Conservation (phyloP, 257 asterid species). For the Leonotis leonurus region DNA sequence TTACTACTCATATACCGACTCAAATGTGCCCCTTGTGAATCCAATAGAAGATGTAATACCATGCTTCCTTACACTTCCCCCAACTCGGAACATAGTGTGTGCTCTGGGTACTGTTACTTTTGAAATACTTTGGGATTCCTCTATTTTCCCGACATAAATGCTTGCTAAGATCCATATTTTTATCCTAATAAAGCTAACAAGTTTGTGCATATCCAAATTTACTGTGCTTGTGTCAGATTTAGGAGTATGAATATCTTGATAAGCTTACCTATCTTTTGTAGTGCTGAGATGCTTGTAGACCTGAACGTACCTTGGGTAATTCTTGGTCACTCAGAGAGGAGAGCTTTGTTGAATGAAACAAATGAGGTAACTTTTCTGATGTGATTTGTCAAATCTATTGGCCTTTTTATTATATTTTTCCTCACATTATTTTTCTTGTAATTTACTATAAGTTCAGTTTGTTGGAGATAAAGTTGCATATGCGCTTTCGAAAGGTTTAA, state of each 20-base stretch:
- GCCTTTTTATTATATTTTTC: constrained; percentile 4
- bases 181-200: not conserved
- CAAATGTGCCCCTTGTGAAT: too few relatives aligned
- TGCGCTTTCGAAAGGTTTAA: constrained; percentile 87
- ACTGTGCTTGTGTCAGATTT: not conserved
- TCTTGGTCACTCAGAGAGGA: constrained; percentile 97
- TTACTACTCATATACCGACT: too few relatives aligned
- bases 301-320: constrained; percentile 87
- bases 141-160: not conserved
- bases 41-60: too few relatives aligned
- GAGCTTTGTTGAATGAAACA: constrained; percentile 67
- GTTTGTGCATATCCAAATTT: not conserved
- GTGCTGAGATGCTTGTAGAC: constrained; percentile 95
- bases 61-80: too few relatives aligned
- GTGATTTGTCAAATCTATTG: not conserved
- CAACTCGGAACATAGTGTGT: too few relatives aligned
- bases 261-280: constrained; percentile 20
- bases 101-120: too few relatives aligned
- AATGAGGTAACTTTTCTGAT: constrained; percentile 76
- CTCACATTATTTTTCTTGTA: not conserved
- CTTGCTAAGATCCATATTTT: not conserved
- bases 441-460: constrained; percentile 37
- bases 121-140: too few relatives aligned
- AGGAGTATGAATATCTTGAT: not conserved
- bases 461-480: constrained; percentile 96